Base-by-base conservation (phyloP, 2,329 filamentous ascomycete genomes). In the Ilyonectria robusta region DNA sequence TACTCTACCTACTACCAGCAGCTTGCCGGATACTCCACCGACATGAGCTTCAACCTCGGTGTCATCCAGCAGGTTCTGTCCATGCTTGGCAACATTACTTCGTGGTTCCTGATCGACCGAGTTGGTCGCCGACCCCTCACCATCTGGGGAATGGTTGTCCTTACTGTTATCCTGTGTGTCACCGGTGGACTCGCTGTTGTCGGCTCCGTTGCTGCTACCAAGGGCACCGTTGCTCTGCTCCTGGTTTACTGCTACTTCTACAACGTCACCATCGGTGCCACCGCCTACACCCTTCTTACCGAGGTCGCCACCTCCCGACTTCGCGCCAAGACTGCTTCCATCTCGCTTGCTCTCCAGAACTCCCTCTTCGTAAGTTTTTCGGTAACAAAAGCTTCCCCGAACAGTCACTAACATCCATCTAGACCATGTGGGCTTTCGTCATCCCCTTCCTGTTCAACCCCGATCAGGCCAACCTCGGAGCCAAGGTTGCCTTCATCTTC, bases 401-500 rank as follows among this genome's bases (percentile, higher is more conserved):
- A 40, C n/a, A 53, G 29, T 51, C 3, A 57, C 65, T 15, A 42
- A 40, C 54, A 37, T 4, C 33, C 10, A 5, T 35, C 31, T 29
- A 69, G 64, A 70, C 67, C 11, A 70, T 71, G 67, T 71, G 65
- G 65, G 65, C 68, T 17, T 72, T 72, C n/a, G 68, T 69, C 42
- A 70, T 70, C 35, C 70, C 70, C n/a, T 72, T 67, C 40, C 63
- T 72, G 2, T 70, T 72, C 68, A 72, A 72, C 68, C 66, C 68
- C 13, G 68, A 70, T 21, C 61, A 72, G 51, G 70, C 70, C 53
- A 72, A 72, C 54, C 70, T 72, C n/a, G 70, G 70, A 31, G 68
- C 68, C 42, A 72, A 70, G 64, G 61, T 70, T 11, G 59, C 65
- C 37, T 72, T 70, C 44, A 70, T 72, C 29, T 84, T 83, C 69